A percentile compares a stretch with the other conserved stretches of the same genome.
phyloP scores from a whole-genome alignment of 345 rosid species.

The Camelina neglecta region DNA sequence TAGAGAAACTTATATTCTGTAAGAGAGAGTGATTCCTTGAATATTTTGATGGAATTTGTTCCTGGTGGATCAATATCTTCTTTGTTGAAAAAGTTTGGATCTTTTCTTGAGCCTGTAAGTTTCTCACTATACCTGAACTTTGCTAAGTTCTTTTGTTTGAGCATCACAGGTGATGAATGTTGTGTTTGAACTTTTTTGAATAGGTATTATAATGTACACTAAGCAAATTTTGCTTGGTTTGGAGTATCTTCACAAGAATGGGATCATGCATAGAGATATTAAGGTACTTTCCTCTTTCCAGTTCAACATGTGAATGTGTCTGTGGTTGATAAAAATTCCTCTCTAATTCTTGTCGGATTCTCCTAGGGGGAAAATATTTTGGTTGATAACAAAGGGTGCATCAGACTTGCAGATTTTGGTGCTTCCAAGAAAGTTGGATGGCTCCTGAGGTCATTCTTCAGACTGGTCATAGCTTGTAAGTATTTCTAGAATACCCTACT shows the following conservation, averaged over 20 bases:
- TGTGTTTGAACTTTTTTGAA: conserved; percentile 13
- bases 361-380: conserved; percentile 84
- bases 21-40: conserved; percentile 71
- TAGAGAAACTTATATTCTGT: conserved; percentile 85
- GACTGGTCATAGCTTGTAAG: conserved; percentile 95
- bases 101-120: conserved; percentile 85
- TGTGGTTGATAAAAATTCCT: conserved; percentile 2
- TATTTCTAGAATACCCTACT: conserved; percentile 18
- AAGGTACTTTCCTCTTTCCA: conserved; percentile 52
- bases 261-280: conserved; percentile 89
- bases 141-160: conserved; percentile 15
- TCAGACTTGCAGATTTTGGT: conserved; percentile 90
- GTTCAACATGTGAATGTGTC: background rate
- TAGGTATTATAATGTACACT: conserved; percentile 82
- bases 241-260: conserved; percentile 80
- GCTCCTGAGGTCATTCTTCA: conserved; percentile 97
- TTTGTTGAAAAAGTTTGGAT: conserved; percentile 76
- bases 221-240: conserved; percentile 71
- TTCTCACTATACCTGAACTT: conserved; percentile 24
- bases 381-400: conserved; percentile 91
- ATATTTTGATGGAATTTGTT: conserved; percentile 79
- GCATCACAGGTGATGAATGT: background rate
- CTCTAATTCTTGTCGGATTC: conserved; percentile 20
- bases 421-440: conserved; percentile 99
- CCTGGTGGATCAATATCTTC: conserved; percentile 91